Conservation (phyloP, 2,329 filamentous ascomycete genomes). For the Aaosphaeria pasadenensis region DNA sequence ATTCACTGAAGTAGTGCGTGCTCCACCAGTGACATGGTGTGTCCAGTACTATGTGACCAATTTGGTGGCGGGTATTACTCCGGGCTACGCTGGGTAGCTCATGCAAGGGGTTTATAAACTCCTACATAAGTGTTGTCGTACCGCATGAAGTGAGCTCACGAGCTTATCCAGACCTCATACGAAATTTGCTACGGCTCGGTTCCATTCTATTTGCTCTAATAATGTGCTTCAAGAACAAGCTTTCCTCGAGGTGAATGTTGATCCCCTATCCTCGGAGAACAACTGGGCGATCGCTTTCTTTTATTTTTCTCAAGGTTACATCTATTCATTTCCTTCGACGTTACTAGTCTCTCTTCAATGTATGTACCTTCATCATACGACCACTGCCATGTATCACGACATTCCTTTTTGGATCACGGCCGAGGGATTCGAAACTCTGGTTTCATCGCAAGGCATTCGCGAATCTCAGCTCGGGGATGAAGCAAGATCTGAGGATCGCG, state of each 20-base stretch:
- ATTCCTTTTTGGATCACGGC: too few species aligned
- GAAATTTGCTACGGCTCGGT: background rate
- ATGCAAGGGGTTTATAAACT: background rate
- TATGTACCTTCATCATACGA: too few species aligned
- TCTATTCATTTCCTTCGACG: too few species aligned
- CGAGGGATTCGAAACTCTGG: too few species aligned
- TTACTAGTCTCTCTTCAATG: too few species aligned
- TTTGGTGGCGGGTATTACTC: background rate
- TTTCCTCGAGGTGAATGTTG: background rate
- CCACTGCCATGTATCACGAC: too few species aligned
- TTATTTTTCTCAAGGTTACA: too few species aligned
- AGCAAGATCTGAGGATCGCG: too few species aligned
- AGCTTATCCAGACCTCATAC: background rate
- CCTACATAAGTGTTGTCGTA: background rate
- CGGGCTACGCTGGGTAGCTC: background rate
- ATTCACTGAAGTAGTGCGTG: background rate
- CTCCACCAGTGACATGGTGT: background rate
- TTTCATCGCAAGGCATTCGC: too few species aligned
- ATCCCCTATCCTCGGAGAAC: too few species aligned
- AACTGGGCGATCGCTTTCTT: too few species aligned
- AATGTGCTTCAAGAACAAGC: background rate
- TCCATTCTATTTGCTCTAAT: background rate
- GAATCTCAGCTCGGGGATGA: too few species aligned
- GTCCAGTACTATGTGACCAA: background rate
- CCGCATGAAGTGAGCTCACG: background rate